Conservation (phyloP, 805 yeast species). For the Barnettozyma botsteinii region DNA sequence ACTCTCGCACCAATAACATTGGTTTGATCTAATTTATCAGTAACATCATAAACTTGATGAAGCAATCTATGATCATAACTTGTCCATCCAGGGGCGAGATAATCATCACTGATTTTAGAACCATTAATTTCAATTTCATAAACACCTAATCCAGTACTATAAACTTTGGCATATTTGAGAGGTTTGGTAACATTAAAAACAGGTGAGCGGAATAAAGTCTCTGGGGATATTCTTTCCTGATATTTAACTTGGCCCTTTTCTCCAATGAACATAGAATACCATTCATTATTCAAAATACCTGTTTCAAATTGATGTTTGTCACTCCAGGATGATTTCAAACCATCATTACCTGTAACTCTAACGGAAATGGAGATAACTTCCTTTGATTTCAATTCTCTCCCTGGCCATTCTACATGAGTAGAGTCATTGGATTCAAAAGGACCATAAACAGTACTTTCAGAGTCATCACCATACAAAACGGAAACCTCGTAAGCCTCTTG, state of each 20-base stretch:
- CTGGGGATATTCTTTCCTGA: slow-evolving; percentile 11
- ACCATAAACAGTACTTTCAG: not conserved
- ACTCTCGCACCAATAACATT: slow-evolving; percentile 17
- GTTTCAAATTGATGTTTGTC: not conserved
- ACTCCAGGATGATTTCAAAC: slow-evolving; percentile 13
- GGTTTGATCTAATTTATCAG: not conserved
- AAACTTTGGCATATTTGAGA: slow-evolving; percentile 10
- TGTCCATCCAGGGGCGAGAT: slow-evolving; percentile 17
- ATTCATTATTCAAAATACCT: slow-evolving; percentile 12
- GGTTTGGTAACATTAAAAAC: slow-evolving; percentile 3
- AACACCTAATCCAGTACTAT: slow-evolving; percentile 14
- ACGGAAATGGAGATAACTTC: slow-evolving; percentile 5
- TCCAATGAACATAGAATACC: slow-evolving; percentile 12
- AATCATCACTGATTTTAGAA: slow-evolving; percentile 6
- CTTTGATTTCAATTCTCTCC: slow-evolving; percentile 8
- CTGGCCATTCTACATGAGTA: slow-evolving; percentile 11
- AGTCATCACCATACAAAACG: slow-evolving; percentile 4
- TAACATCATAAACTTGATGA: slow-evolving; percentile 16
- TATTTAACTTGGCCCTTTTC: slow-evolving; percentile 6
- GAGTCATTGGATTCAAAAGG: slow-evolving; percentile 3
- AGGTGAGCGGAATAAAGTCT: slow-evolving; percentile 14
- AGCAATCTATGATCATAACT: slow-evolving; percentile 15
- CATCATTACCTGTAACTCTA: slow-evolving; percentile 12
- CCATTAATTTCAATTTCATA: slow-evolving; percentile 17
- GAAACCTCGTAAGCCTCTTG: slow-evolving; percentile 8